phyloP scores from a whole-genome alignment of 2,329 filamentous ascomycete genomes.

The Verticillium albo-atrum region DNA sequence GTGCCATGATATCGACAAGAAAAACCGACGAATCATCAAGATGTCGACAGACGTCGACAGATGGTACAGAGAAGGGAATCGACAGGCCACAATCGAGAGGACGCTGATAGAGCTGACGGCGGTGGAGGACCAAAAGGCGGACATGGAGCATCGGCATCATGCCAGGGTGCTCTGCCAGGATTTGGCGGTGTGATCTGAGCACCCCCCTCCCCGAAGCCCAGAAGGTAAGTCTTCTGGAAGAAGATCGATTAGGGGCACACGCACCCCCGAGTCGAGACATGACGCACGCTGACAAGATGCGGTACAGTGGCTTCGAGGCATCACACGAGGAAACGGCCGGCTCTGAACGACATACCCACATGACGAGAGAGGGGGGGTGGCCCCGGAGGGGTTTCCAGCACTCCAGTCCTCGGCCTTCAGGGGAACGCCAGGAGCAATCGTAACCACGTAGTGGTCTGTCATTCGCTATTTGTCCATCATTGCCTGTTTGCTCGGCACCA shows the following conservation, averaged over 20 bases:
- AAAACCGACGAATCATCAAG: constrained; percentile 68
- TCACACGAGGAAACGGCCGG: neutral
- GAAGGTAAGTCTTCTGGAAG: neutral
- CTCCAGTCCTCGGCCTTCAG: neutral
- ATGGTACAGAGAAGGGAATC: constrained; percentile 73
- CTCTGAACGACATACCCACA: neutral
- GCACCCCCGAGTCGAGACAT: neutral
- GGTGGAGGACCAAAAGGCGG: constrained; percentile 55
- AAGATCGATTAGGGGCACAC: neutral
- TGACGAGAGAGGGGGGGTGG: neutral
- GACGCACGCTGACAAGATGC: neutral
- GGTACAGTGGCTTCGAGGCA: neutral
- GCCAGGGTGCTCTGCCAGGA: constrained; percentile 24
- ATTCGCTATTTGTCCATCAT: neutral
- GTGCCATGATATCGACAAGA: constrained; percentile 86
- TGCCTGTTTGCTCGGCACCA: neutral
- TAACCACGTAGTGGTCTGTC: neutral
- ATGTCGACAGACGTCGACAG: constrained; percentile 71
- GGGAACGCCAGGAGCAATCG: neutral
- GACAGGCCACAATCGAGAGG: constrained; percentile 66
- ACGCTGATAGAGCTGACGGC: constrained; percentile 66
- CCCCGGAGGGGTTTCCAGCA: neutral
- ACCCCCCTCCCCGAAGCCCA: neutral
- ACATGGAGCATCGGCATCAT: constrained; percentile 36
- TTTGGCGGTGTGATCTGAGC: neutral